Evolutionary conservation across 176 grass and related monocot species (phyloP).

Genomic region (Dactylis glomerata): DNA sequence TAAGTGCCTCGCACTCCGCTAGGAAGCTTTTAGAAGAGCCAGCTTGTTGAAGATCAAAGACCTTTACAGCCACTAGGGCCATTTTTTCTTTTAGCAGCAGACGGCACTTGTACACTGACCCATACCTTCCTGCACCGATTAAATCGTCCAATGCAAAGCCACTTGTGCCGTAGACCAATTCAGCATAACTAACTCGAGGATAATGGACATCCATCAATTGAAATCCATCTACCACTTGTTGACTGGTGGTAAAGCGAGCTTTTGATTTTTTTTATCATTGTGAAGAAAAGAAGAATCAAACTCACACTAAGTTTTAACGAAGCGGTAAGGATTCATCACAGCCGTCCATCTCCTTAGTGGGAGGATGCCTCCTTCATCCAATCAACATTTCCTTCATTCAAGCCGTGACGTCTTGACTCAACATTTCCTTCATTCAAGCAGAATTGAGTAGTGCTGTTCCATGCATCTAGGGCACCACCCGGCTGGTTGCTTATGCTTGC

Average conservation of each 20-base stretch:
- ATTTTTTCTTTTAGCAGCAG: neutral
- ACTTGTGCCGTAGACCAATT: constrained; percentile 34
- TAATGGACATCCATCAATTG: neutral
- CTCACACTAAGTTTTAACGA: too few relatives aligned
- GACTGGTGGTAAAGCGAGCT: neutral
- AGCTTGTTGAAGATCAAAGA: constrained; percentile 38
- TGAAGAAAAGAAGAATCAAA: neutral
- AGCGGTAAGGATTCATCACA: too few relatives aligned
- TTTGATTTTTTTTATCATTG: neutral
- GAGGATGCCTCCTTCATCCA: too few relatives aligned
- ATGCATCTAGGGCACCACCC: neutral
- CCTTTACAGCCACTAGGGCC: constrained; percentile 33
- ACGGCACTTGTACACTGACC: constrained; percentile 38
- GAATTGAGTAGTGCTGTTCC: neutral
- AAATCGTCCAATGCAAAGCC: constrained; percentile 36
- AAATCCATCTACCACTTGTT: neutral
- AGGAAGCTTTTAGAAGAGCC: constrained; percentile 39
- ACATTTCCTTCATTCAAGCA: too few relatives aligned
- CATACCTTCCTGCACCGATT: constrained; percentile 42
- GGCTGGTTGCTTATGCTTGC: neutral
- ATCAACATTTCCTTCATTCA: too few relatives aligned
- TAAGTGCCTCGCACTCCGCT: constrained; percentile 34
- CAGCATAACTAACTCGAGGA: constrained; percentile 30
- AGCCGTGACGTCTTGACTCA: too few relatives aligned
- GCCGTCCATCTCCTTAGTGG: too few relatives aligned